Base-by-base conservation (phyloP, 2,329 filamentous ascomycete genomes). In the Penicillium sp. region DNA sequence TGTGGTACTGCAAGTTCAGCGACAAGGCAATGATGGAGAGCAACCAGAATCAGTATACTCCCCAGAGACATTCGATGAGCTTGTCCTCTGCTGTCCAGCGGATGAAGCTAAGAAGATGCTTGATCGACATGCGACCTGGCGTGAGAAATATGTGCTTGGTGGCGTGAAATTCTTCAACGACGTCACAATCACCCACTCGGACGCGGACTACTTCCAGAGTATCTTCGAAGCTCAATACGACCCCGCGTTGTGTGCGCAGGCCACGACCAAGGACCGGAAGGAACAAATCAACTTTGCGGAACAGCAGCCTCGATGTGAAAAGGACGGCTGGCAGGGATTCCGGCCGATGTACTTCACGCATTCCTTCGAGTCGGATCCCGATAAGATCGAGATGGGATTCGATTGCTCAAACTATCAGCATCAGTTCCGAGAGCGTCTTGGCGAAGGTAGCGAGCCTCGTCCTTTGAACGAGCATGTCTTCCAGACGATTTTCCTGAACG, bases 351-450 rank as follows among this genome's bases (percentile, higher is more conserved):
- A 86, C 73, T 81, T 83, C 66, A 87, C 84, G 65, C 84, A 86
- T 58, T 82, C 80, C 65, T 86, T 86, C 67, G 74, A 75, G 0
- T 65, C 79, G 20, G 83, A 84, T 62, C 76, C 76, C 7, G 81
- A 78, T 3, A 86, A 86, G 71, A 82, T 81, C 38, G 84, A 85
- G 70, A 86, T 79, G 82, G 88, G 84, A 58, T 92, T 91, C 74
- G 88, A 92, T 73, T 90, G 87, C 76, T 88, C 86, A 39, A 90
- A 90, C 71, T 91, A 91, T 74, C 89, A 92, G 71, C 82, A 87
- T 47, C 89, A 91, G 69, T 89, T 92, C 63, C 85, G 86, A 1
- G 72, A 73, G 20, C 69, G 71, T 0, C 55, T 75, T 14, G 68
- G 67, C 4, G 62, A 69, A 25, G 68, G 68, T 1, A 63, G 69